A percentile compares a stretch with the other conserved stretches of the same genome.
Evolutionary conservation across 495 filamentous ascomycete genomes (phyloP).

Genomic region (Xylaria castorea): DNA sequence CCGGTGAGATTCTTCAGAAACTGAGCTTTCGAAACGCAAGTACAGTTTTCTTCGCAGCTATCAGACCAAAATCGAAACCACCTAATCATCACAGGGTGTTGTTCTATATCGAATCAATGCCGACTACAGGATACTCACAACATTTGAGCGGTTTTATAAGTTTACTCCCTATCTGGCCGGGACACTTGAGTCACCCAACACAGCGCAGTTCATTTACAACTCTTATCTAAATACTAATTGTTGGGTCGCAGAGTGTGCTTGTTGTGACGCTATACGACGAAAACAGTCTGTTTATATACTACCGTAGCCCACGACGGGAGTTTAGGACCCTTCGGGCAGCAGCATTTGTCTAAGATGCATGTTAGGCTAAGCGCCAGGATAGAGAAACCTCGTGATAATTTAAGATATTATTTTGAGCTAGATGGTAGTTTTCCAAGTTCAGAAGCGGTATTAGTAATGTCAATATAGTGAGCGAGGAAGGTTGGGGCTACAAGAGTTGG

Average conservation of each 20-base stretch:
- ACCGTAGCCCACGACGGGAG: neutral
- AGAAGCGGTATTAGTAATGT: neutral
- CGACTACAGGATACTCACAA: no score
- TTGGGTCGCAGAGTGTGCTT: no score
- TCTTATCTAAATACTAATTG: no score
- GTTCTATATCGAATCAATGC: no score
- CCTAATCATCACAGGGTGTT: neutral
- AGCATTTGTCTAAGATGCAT: neutral
- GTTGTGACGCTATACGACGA: neutral
- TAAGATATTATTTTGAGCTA: neutral
- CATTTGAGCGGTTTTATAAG: no score
- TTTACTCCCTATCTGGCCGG: no score
- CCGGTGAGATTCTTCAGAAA: neutral
- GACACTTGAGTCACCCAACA: no score
- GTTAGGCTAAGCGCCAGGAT: neutral
- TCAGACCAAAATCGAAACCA: neutral
- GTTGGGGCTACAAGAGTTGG: neutral
- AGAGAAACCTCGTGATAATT: neutral
- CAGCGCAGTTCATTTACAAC: no score
- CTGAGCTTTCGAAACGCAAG: neutral
- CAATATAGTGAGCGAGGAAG: neutral
- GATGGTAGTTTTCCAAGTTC: neutral
- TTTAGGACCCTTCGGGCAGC: neutral
- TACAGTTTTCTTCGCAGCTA: neutral
- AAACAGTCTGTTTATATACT: neutral